A percentile compares a stretch with the other conserved stretches of the same genome.
These are phyloP conservation scores for Trebouxiophyceae sp. DNA, from an alignment of 163 green algal species.

Conservation along the genomic window DNA sequence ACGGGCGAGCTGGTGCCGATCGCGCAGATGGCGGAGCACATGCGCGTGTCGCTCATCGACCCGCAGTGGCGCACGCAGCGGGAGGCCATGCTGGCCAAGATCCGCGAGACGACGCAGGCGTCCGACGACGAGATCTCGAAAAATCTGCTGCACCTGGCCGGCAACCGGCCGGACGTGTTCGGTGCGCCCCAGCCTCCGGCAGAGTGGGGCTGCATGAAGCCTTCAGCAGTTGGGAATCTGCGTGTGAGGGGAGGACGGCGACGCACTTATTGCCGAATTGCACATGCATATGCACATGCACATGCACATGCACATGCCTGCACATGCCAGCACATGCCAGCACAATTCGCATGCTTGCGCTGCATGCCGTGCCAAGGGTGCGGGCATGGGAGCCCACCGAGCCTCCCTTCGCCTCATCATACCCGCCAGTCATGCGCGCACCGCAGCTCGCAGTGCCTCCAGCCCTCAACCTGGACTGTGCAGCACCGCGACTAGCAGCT, in stretches of 20 bases:
- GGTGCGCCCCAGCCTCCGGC: conserved; percentile 26
- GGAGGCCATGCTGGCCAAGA: conserved; percentile 90
- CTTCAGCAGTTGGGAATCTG: neutral
- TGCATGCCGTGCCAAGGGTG: neutral
- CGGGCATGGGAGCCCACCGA: neutral
- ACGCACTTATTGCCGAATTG: too few species aligned
- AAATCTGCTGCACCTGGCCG: conserved; percentile 85
- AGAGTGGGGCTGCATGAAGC: too few species aligned
- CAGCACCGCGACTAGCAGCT: too few species aligned
- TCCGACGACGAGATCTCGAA: conserved; percentile 88
- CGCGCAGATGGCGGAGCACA: conserved; percentile 94
- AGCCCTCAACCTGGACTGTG: too few species aligned
- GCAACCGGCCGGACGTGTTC: conserved; percentile 82
- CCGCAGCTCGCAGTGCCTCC: too few species aligned
- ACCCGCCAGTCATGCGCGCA: too few species aligned
- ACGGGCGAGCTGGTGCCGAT: conserved; percentile 92
- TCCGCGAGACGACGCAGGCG: conserved; percentile 77
- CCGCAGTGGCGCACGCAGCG: conserved; percentile 89
- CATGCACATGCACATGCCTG: neutral
- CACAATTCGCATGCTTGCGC: too few species aligned
- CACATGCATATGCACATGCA: too few species aligned
- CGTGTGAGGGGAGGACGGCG: neutral
- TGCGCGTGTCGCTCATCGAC: conserved; percentile 86
- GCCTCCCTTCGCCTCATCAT: too few species aligned
- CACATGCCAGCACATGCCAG: too few species aligned